phyloP scores from a whole-genome alignment of 805 yeast genomes.

The Metschnikowia reukaufii region DNA sequence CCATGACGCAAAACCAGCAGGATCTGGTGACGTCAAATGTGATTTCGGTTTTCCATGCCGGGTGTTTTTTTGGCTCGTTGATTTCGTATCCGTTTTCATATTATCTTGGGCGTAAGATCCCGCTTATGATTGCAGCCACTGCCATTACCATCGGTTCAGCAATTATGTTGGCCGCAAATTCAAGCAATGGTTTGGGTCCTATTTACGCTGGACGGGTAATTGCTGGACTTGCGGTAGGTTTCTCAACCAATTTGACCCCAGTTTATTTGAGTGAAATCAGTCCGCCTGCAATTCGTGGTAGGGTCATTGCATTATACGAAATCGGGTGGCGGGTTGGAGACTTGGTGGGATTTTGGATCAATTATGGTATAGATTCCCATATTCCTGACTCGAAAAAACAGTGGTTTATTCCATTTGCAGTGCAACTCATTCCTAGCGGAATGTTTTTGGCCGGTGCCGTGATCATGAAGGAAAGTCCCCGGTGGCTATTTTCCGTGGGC shows the following conservation, averaged over 20 bases:
- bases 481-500: constrained; percentile 37
- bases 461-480: constrained; percentile 36
- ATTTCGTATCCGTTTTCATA: constrained; percentile 37
- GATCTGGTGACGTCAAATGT: constrained; percentile 31
- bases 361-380: constrained; percentile 33
- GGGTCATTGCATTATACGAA: constrained; percentile 33
- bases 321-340: constrained; percentile 43
- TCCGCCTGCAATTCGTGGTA: constrained; percentile 39
- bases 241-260: constrained; percentile 37
- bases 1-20: constrained; percentile 22
- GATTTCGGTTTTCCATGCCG: constrained; percentile 41
- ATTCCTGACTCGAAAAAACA: constrained; percentile 28
- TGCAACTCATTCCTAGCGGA: constrained; percentile 39
- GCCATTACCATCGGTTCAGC: constrained; percentile 38
- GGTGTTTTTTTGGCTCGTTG: constrained; percentile 41
- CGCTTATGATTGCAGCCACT: constrained; percentile 33
- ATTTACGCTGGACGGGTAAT: constrained; percentile 38
- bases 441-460: constrained; percentile 33
- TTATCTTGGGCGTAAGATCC: constrained; percentile 33
- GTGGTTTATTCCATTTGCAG: constrained; percentile 42
- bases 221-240: constrained; percentile 38
- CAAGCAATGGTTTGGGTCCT: constrained; percentile 32
- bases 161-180: constrained; percentile 34
- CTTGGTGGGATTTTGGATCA: constrained; percentile 40
- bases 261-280: constrained; percentile 36